A percentile compares a stretch with the other conserved stretches of the same genome.
phyloP scores from a whole-genome alignment of 352 stramenopile species.

The Phytophthora kernoviae region DNA sequence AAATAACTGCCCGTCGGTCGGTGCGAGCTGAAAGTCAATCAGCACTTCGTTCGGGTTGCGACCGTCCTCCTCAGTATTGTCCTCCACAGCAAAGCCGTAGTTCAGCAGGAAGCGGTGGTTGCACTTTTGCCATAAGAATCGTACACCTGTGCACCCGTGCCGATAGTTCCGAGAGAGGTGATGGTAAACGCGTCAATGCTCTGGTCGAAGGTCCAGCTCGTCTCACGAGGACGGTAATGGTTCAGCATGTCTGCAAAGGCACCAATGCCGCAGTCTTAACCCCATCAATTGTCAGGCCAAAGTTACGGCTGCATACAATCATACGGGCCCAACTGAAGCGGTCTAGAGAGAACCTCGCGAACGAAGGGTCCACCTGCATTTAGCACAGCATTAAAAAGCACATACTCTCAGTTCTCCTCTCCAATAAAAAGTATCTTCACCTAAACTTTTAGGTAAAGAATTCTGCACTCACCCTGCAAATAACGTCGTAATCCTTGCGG shows the following conservation, averaged over 20 bases:
- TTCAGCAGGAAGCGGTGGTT: slow-evolving; percentile 99
- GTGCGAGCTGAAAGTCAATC: slow-evolving; percentile 78
- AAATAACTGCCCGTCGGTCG: slow-evolving; percentile 70
- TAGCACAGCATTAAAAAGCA: background rate
- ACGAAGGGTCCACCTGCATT: slow-evolving; percentile 81
- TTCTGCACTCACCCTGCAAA: slow-evolving; percentile 75
- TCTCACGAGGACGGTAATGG: slow-evolving; percentile 98
- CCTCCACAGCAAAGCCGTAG: slow-evolving; percentile 99
- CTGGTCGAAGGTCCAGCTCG: slow-evolving; percentile 93
- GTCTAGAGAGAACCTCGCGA: slow-evolving; percentile 94
- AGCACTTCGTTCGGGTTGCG: slow-evolving; percentile 98
- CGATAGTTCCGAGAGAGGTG: slow-evolving; percentile 85
- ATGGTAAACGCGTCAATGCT: slow-evolving; percentile 88
- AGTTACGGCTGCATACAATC: slow-evolving; percentile 99
- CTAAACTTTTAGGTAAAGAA: background rate
- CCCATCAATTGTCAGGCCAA: slow-evolving; percentile 97
- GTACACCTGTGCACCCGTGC: slow-evolving; percentile 94
- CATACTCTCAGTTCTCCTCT: background rate
- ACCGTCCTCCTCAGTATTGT: slow-evolving; percentile 98
- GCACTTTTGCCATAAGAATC: slow-evolving; percentile 99
- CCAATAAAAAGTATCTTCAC: background rate
- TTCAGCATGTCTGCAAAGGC: slow-evolving; percentile 99
- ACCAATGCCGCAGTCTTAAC: slow-evolving; percentile 98
- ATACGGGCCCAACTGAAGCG: slow-evolving; percentile 99
- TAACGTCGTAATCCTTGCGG: slow-evolving; percentile 96